Evolutionary conservation across 2,329 filamentous ascomycete species (phyloP).

Genomic region (Pseudopyricularia cyperi): DNA sequence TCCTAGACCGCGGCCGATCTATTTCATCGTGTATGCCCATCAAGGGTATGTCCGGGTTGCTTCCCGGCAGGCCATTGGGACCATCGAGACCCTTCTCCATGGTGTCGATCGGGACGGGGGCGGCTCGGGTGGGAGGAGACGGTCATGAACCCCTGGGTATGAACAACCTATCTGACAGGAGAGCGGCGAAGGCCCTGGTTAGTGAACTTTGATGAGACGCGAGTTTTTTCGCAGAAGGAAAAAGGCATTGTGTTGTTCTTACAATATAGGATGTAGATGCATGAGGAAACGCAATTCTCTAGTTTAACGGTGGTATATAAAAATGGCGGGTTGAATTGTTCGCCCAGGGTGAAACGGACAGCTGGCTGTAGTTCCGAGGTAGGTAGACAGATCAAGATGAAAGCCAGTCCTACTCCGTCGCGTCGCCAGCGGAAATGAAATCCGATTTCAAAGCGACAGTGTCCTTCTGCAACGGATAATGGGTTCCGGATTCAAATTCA

Average conservation of each 20-base stretch:
- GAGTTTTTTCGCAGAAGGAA: too few relatives aligned
- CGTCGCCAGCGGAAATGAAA: too few relatives aligned
- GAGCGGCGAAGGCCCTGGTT: not conserved
- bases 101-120: not conserved
- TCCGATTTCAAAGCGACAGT: too few relatives aligned
- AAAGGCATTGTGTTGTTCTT: not conserved
- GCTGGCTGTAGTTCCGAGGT: too few relatives aligned
- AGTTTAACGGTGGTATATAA: not conserved
- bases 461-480: too few relatives aligned
- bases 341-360: not conserved
- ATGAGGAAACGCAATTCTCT: not conserved
- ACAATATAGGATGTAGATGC: not conserved
- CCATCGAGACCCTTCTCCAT: constrained; percentile 9
- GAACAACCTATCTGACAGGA: not conserved
- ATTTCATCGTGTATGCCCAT: constrained; percentile 4
- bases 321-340: not conserved
- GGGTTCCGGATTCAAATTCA: too few relatives aligned
- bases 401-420: too few relatives aligned
- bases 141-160: constrained; percentile 1
- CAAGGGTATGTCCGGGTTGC: constrained; percentile 4
- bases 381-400: too few relatives aligned
- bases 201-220: too few relatives aligned
- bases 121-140: not conserved
- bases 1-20: constrained; percentile 7
- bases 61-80: constrained; percentile 10